These are phyloP conservation scores for Auricularia auricula-judae DNA, from an alignment of 768 basidiomycete genomes.

Conservation along the genomic window DNA sequence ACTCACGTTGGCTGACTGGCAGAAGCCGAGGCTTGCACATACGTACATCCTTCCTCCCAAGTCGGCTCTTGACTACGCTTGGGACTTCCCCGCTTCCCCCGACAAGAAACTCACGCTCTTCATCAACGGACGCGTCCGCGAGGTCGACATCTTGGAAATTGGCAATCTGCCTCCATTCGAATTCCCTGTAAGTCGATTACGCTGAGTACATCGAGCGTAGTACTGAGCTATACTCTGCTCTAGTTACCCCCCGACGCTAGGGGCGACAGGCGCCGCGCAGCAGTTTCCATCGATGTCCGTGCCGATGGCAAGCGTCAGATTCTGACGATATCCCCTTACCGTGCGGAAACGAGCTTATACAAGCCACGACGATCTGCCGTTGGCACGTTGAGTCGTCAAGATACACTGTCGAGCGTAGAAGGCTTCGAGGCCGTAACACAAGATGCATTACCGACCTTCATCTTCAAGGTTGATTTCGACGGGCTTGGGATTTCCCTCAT, in stretches of 20 bases:
- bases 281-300: constrained; percentile 83
- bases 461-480: constrained; percentile 64
- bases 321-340: constrained; percentile 78
- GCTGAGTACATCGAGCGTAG: too few species aligned
- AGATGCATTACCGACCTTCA: constrained; percentile 55
- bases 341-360: constrained; percentile 76
- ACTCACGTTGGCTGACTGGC: constrained; percentile 29
- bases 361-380: constrained; percentile 49
- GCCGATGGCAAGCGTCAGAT: constrained; percentile 82
- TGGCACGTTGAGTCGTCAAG: constrained; percentile 43
- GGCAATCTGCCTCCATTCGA: constrained; percentile 85
- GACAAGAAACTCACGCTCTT: constrained; percentile 68
- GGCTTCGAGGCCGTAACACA: constrained; percentile 79
- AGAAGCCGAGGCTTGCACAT: background rate
- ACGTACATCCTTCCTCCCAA: constrained; percentile 49
- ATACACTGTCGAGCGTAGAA: constrained; percentile 61
- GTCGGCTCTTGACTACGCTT: constrained; percentile 61
- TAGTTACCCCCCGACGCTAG: background rate
- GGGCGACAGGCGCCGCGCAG: constrained; percentile 14
- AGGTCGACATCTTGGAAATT: constrained; percentile 90
- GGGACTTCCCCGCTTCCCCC: constrained; percentile 82
- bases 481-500: constrained; percentile 90
- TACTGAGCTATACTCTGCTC: background rate
- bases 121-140: constrained; percentile 48
- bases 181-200: constrained; percentile 45